Percentiles rank a stretch among this genome's conserved stretches.
phyloP scores from a whole-genome alignment of 139 green algal genomes.

The Spirogloea muscicola region DNA sequence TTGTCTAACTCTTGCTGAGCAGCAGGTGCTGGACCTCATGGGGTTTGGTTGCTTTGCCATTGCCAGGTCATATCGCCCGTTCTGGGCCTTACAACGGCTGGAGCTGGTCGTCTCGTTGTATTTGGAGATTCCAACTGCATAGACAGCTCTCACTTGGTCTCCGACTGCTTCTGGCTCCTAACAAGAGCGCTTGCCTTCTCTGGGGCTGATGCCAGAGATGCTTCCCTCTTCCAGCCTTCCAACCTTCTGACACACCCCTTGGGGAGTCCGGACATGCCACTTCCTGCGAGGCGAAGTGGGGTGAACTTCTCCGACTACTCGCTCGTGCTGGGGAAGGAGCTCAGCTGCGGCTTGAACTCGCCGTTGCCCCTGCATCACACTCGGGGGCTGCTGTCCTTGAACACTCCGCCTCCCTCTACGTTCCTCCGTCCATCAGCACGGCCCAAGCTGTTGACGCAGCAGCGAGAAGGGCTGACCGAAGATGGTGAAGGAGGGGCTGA shows the following conservation, averaged over 20 bases:
- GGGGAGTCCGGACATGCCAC: too few relatives aligned
- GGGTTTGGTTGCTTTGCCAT: background rate
- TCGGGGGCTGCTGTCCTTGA: too few relatives aligned
- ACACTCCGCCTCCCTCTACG: too few relatives aligned
- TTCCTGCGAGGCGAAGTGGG: conserved; percentile 18
- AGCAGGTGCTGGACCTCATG: too few relatives aligned
- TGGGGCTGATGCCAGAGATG: background rate
- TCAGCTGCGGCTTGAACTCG: conserved; percentile 19
- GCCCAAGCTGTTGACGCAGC: too few relatives aligned
- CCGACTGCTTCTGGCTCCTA: conserved; percentile 46
- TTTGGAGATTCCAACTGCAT: conserved; percentile 91
- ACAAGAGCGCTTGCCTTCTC: conserved; percentile 24
- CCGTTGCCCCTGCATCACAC: too few relatives aligned
- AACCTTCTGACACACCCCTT: conserved; percentile 14
- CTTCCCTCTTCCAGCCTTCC: conserved; percentile 7
- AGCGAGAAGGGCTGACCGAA: too few relatives aligned
- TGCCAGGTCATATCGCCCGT: conserved; percentile 19
- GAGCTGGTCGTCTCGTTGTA: conserved; percentile 63
- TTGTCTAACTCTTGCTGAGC: too few relatives aligned
- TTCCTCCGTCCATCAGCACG: too few relatives aligned
- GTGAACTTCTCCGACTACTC: conserved; percentile 45
- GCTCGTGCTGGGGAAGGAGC: conserved; percentile 19
- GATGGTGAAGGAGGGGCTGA: too few relatives aligned
- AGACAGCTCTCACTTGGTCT: conserved; percentile 62
- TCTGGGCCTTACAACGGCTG: conserved; percentile 41